Base-by-base conservation (phyloP, 352 stramenopile genomes). In the Phytophthora fragariae region DNA sequence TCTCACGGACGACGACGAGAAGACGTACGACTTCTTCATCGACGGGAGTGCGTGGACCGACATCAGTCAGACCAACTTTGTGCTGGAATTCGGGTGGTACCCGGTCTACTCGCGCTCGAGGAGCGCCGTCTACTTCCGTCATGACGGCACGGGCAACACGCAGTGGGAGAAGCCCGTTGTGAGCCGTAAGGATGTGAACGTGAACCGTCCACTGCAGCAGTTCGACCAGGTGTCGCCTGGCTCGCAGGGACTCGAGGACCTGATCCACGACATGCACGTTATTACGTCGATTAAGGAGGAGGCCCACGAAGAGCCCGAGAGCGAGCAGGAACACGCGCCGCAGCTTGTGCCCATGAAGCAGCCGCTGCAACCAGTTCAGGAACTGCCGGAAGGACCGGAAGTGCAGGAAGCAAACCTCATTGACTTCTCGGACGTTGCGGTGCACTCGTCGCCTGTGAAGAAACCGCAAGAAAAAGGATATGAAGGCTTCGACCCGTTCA, bases 91-190 rank as follows among this genome's bases (percentile, higher is more conserved):
- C 0, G 84, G 85, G 7, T 95, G 86, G 84, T 92, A 92, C 59
- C 89, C 89, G 0, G 88, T 96, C 15, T 91, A 83, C 73, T 95
- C 89, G 68, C 86, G 88, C 31, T 91, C 88, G 19, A 86, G 86
- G 4, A 88, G 81, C 55, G 81, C 81, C 1, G 83, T 88, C 37
- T 96, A 96, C 70, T 96, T 91, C 41, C 86, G 85, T 49, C 89
- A 96, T 49, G 79, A 91, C 49, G 54, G 59, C 3, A 89, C 76
- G n/a, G 81, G 81, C 8, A 73, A 89, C 44, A 90, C 86, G 21
- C 81, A 88, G 63, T 96, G 89, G 89, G 86, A 94, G 62, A 91
- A 91, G 58, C 89, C 88, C 2, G 75, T 92, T 62, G 82, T 93
- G 72, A 80, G 83, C 6, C 86, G 86, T 46, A 76, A 72, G 14